Evolutionary conservation across 164 flowering plant genomes (phyloP), one percentile per base, ranked within the genome.

Genomic region (grape (Vitis vinifera)): DNA sequence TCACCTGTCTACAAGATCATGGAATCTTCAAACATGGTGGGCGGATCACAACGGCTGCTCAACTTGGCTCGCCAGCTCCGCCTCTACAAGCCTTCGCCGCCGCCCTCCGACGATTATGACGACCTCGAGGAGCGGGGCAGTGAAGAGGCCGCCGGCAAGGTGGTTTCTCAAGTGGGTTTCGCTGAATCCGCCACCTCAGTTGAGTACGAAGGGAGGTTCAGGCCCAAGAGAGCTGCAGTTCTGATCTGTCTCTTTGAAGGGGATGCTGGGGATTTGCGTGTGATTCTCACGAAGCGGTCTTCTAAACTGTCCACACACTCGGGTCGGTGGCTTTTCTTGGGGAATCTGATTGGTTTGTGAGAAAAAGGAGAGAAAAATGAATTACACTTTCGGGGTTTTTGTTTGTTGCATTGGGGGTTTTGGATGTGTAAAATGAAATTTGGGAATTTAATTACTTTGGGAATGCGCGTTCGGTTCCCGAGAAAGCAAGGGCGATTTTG

Each of bases 11-110:
- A 59, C 14, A 72, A 30, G 23, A 59, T 74, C 71, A 82, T 84
- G 82, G 82, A 83, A 37, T 51, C 78, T 15, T 37, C 77, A 15
- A 47, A 23, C 30, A 15, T 27, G 44, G 14, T 23, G 37, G 62
- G 17, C 13, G 62, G 63, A 3, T 86, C 91, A 0, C 75, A 66
- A 63, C 80, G 81, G 62, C 85, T 93, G 4, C 5, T 64, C 29
- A 76, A 73, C 70, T 77, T 93, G 68, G 91, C 91, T 49, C 89
- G 79, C 59, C 93, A 88, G 69, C 92, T 93, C 37, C 87, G 95
- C 51, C 86, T 78, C 50, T 91, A 90, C 86, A 89, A 80, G 70
- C 80, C 95, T 2, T 89, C 95, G 3, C 84, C 95, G 3, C 71
- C 78, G 8, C 3, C 78, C 2, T 31, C 64, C 3, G 78, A 76